These are phyloP conservation scores for Rhodamnia argentea DNA, from an alignment of 345 rosid genomes.

Conservation along the genomic window DNA sequence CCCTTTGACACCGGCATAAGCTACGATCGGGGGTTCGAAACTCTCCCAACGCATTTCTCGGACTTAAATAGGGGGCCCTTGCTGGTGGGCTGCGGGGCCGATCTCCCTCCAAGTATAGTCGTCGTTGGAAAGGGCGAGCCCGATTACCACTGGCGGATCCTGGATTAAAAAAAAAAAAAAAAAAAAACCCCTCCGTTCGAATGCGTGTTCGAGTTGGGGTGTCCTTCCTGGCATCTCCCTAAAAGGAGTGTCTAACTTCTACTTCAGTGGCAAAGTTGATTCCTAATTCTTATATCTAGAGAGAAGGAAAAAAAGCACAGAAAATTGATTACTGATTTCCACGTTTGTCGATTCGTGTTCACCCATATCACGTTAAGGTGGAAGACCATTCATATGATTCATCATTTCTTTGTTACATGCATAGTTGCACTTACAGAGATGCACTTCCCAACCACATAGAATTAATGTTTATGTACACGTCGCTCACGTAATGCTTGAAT, in stretches of 20 bases:
- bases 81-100: no score
- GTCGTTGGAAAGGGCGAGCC: no score
- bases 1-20: no score
- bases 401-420: neutral
- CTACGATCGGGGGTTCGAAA: no score
- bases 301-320: neutral
- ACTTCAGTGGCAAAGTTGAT: neutral
- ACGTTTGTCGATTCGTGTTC: neutral
- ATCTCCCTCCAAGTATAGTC: no score
- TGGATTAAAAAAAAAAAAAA: no score
- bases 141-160: no score
- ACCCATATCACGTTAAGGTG: neutral
- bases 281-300: neutral
- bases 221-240: neutral
- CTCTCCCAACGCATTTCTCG: no score
- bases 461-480: neutral
- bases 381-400: neutral
- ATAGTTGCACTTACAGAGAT: neutral
- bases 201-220: neutral
- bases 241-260: neutral
- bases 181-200: no score
- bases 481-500: neutral
- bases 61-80: no score
- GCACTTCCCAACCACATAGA: neutral
- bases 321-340: neutral